Conservation (phyloP, 805 yeast genomes). For the Starmerella sp. region DNA sequence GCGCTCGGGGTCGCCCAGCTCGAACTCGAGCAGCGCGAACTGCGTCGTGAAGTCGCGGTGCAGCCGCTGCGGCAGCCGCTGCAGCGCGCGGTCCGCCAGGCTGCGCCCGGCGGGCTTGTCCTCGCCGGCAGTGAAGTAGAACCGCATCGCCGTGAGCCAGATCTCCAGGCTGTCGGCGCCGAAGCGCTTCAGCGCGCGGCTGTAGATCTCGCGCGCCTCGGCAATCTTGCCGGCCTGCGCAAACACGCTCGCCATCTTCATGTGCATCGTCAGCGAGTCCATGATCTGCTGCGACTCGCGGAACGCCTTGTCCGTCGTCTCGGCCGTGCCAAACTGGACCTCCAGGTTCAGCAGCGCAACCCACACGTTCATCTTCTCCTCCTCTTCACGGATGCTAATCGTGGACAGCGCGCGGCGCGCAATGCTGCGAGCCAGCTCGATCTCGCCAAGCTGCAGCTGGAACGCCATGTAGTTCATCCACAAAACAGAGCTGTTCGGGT, state of each 20-base stretch:
- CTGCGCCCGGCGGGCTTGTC: constrained; percentile 42
- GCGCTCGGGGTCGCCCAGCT: constrained; percentile 76
- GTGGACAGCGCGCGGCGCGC: constrained; percentile 87
- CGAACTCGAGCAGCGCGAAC: constrained; percentile 79
- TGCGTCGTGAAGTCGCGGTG: constrained; percentile 59
- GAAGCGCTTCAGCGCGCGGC: constrained; percentile 63
- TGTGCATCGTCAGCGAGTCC: constrained; percentile 78
- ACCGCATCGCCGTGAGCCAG: constrained; percentile 77
- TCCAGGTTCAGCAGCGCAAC: constrained; percentile 89
- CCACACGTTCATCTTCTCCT: constrained; percentile 90
- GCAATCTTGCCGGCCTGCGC: constrained; percentile 58
- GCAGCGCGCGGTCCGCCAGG: constrained; percentile 63
- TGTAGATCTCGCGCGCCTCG: constrained; percentile 60
- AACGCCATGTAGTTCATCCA: constrained; percentile 99
- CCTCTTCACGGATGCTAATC: constrained; percentile 81
- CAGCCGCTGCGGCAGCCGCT: constrained; percentile 31
- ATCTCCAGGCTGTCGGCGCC: constrained; percentile 54
- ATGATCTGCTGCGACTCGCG: constrained; percentile 78
- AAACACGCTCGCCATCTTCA: constrained; percentile 64
- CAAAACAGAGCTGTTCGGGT: constrained; percentile 81
- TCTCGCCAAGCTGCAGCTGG: constrained; percentile 86
- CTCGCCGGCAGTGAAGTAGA: constrained; percentile 44
- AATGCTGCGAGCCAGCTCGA: constrained; percentile 87
- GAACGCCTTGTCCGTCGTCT: constrained; percentile 67
- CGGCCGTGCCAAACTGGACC: constrained; percentile 81